Percentiles rank a stretch among this genome's conserved stretches.
Conservation (phyloP, 2,329 filamentous ascomycete genomes). For the Pyrenophora tritici-repentis region DNA sequence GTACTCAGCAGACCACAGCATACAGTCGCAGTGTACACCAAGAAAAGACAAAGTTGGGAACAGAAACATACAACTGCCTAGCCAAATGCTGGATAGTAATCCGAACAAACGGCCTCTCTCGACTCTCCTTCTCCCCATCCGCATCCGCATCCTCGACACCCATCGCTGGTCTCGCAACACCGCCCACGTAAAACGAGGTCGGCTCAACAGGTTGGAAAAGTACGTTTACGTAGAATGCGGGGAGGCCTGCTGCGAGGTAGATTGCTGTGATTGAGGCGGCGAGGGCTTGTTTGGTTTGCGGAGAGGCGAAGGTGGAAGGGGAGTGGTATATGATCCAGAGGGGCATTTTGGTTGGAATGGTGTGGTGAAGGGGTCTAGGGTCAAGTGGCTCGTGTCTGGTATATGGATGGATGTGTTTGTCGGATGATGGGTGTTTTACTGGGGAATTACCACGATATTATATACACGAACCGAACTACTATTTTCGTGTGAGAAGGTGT, state of each 20-base stretch:
- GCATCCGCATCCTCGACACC: too few species aligned
- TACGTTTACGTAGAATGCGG: slow-evolving; percentile 53
- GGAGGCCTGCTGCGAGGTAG: slow-evolving; percentile 46
- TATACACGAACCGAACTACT: too few species aligned
- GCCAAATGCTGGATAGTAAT: slow-evolving; percentile 45
- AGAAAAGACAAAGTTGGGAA: too few species aligned
- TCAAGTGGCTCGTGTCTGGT: not conserved
- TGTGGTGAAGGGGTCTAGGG: not conserved
- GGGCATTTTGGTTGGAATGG: slow-evolving; percentile 43
- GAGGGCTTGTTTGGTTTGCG: slow-evolving; percentile 37
- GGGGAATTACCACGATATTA: too few species aligned
- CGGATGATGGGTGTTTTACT: too few species aligned
- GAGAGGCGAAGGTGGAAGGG: slow-evolving; percentile 38
- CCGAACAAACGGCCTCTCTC: slow-evolving; percentile 43
- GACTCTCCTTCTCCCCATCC: too few species aligned
- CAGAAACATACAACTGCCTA: slow-evolving; percentile 19
- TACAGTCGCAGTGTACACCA: too few species aligned
- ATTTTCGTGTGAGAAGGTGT: too few species aligned
- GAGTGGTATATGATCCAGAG: slow-evolving; percentile 53
- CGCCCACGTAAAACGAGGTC: slow-evolving; percentile 41
- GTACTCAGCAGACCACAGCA: too few species aligned
- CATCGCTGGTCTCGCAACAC: slow-evolving; percentile 7
- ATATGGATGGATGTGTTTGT: too few species aligned
- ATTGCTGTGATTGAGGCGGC: slow-evolving; percentile 48
- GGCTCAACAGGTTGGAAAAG: slow-evolving; percentile 44